Percentiles rank a stretch among this genome's conserved stretches.
phyloP scores from a whole-genome alignment of 257 asterid species.

The Leptodermis oblonga region DNA sequence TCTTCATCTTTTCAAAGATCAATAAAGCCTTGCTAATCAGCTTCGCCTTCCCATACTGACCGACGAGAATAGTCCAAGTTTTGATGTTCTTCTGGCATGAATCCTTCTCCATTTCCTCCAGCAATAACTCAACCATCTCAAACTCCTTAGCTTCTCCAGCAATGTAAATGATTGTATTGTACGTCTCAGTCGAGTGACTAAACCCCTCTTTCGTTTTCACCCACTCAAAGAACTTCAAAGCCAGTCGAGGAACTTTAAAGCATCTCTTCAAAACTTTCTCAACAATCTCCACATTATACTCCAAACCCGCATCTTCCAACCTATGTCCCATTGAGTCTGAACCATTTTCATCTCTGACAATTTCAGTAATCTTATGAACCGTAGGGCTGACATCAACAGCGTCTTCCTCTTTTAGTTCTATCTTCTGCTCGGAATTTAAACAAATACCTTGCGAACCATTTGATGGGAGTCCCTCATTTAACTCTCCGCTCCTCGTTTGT shows the following conservation, averaged over 20 bases:
- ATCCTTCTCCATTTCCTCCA: constrained; percentile 55
- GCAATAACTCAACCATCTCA: constrained; percentile 51
- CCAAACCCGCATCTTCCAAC: constrained; percentile 43
- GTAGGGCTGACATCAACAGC: constrained; percentile 52
- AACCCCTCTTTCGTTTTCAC: constrained; percentile 45
- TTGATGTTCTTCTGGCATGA: constrained; percentile 44
- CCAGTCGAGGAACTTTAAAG: constrained; percentile 71
- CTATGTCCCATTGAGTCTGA: constrained; percentile 50
- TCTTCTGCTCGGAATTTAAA: constrained; percentile 45
- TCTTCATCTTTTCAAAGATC: constrained; percentile 69
- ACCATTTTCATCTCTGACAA: constrained; percentile 46
- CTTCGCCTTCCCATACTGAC: constrained; percentile 56
- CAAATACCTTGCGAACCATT: constrained; percentile 40
- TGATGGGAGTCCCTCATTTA: constrained; percentile 11
- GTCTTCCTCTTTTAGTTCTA: constrained; percentile 17
- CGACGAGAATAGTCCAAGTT: constrained; percentile 73
- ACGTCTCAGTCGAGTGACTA: constrained; percentile 48
- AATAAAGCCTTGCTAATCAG: constrained; percentile 52
- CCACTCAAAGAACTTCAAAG: constrained; percentile 77
- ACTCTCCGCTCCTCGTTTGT: not conserved
- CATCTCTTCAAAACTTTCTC: constrained; percentile 78
- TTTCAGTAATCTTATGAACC: constrained; percentile 60
- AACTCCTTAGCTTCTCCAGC: constrained; percentile 59
- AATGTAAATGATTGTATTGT: constrained; percentile 50
- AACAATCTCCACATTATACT: constrained; percentile 51